Conservation (phyloP, 1,284 basidiomycete species). For the Mycosarcoma maydis region DNA sequence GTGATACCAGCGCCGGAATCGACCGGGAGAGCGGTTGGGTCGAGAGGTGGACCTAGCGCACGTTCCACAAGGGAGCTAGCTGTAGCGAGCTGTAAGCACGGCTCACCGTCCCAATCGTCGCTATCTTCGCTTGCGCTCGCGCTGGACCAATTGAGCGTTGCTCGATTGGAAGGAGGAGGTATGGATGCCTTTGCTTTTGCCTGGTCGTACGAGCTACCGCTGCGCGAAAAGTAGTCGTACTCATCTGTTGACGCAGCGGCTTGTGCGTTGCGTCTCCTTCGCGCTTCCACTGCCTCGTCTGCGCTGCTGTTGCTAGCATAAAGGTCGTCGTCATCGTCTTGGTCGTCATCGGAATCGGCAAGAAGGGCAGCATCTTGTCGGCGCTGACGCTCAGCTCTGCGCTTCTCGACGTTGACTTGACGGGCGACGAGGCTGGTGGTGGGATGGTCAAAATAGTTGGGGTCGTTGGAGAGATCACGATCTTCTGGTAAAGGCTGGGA, state of each 20-base stretch:
- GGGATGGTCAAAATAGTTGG: slow-evolving; percentile 23
- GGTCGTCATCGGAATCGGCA: slow-evolving; percentile 30
- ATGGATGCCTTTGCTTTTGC: slow-evolving; percentile 26
- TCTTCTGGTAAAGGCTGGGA: slow-evolving; percentile 49
- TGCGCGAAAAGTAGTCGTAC: slow-evolving; percentile 46
- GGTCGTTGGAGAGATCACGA: slow-evolving; percentile 23
- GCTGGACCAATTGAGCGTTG: slow-evolving; percentile 20
- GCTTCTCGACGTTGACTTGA: slow-evolving; percentile 43
- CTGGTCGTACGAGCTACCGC: slow-evolving; percentile 15
- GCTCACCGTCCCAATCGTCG: slow-evolving; percentile 43
- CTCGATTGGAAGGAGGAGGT: slow-evolving; percentile 9
- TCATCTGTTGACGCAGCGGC: slow-evolving; percentile 13
- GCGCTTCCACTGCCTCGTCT: slow-evolving; percentile 15
- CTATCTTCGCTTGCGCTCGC: slow-evolving; percentile 44
- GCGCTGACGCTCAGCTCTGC: slow-evolving; percentile 29
- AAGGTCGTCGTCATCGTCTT: slow-evolving; percentile 14
- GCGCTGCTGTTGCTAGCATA: slow-evolving; percentile 14
- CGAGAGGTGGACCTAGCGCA: slow-evolving; percentile 15
- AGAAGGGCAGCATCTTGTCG: slow-evolving; percentile 34
- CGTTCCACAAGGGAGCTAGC: slow-evolving; percentile 6
- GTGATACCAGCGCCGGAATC: slow-evolving; percentile 11
- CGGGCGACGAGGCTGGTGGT: slow-evolving; percentile 38
- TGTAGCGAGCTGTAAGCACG: not conserved
- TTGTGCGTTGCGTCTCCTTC: slow-evolving; percentile 12
- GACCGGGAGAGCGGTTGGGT: slow-evolving; percentile 7